These are phyloP conservation scores for Colletotrichum aenigma DNA, from an alignment of 2,329 filamentous ascomycete species.

Conservation along the genomic window DNA sequence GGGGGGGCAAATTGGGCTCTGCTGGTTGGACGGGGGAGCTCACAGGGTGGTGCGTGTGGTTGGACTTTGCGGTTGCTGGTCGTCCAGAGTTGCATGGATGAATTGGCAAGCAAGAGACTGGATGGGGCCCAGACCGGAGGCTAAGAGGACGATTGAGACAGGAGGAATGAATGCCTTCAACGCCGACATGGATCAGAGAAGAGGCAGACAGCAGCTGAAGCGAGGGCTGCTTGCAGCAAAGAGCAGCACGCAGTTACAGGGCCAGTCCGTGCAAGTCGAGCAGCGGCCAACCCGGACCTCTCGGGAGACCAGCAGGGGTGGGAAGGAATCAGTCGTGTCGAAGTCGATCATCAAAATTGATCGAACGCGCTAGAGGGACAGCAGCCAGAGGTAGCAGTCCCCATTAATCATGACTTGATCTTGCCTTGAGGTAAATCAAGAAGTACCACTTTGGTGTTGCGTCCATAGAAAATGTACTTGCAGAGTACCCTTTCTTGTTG, in stretches of 20 bases:
- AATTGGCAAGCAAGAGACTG: background rate
- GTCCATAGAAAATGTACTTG: background rate
- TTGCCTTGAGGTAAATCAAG: background rate
- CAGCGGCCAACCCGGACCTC: slow-evolving; percentile 12
- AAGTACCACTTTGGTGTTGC: background rate
- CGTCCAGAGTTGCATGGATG: background rate
- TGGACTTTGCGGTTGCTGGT: background rate
- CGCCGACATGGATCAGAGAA: background rate
- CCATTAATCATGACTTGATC: background rate
- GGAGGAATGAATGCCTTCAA: background rate
- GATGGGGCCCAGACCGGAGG: background rate
- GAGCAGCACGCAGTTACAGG: background rate
- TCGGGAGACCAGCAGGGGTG: slow-evolving; percentile 6
- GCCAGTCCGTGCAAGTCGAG: slow-evolving; percentile 4
- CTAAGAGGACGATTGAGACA: background rate
- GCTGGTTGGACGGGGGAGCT: background rate
- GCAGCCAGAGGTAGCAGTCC: background rate
- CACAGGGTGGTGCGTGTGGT: background rate
- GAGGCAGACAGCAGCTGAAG: background rate
- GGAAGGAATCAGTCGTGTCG: background rate
- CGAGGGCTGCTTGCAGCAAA: background rate
- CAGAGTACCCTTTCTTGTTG: background rate
- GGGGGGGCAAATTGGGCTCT: slow-evolving; percentile 4
- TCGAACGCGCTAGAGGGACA: background rate
- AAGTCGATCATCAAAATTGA: slow-evolving; percentile 2